Percentiles rank a stretch among this genome's conserved stretches.
phyloP scores from a whole-genome alignment of 176 grass and related monocot species.

The Triticum monococcum region DNA sequence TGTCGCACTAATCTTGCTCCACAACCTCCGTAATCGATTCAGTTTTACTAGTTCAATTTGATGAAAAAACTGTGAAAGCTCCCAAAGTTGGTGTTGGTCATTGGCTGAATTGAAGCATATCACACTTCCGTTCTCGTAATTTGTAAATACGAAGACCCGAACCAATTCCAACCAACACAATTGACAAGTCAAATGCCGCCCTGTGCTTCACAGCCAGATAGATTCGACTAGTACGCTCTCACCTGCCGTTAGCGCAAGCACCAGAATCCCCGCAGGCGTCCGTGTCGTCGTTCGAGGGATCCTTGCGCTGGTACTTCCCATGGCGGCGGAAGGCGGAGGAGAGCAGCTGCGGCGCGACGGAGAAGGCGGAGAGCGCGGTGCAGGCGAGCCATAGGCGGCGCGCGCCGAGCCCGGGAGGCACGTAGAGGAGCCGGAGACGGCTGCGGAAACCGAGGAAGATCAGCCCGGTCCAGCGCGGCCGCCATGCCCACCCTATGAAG shows the following conservation, averaged over 20 bases:
- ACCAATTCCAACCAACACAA: neutral
- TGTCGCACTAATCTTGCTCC: neutral
- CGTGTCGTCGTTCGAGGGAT: neutral
- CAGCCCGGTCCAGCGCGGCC: conserved; percentile 88
- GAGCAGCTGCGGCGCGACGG: conserved; percentile 63
- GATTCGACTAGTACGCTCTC: neutral
- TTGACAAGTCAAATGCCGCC: neutral
- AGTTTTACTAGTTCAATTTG: conserved; percentile 14
- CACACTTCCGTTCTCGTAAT: neutral
- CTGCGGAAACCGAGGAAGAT: conserved; percentile 79
- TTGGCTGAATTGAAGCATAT: neutral
- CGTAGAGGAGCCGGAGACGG: conserved; percentile 66
- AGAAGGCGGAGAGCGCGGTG: conserved; percentile 94
- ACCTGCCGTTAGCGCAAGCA: conserved; percentile 31
- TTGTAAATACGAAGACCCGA: neutral
- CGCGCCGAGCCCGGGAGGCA: conserved; percentile 77
- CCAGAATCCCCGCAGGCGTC: neutral
- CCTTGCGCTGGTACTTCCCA: conserved; percentile 33
- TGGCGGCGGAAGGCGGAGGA: conserved; percentile 43
- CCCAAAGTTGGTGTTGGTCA: neutral
- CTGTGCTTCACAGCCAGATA: neutral
- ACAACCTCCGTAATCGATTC: neutral
- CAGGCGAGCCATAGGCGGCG: conserved; percentile 91
- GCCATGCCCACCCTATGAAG: conserved; percentile 87
- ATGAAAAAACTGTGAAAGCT: conserved; percentile 15